Base-by-base conservation (phyloP, 2,329 filamentous ascomycete genomes). In the Cladosporium sp. region DNA sequence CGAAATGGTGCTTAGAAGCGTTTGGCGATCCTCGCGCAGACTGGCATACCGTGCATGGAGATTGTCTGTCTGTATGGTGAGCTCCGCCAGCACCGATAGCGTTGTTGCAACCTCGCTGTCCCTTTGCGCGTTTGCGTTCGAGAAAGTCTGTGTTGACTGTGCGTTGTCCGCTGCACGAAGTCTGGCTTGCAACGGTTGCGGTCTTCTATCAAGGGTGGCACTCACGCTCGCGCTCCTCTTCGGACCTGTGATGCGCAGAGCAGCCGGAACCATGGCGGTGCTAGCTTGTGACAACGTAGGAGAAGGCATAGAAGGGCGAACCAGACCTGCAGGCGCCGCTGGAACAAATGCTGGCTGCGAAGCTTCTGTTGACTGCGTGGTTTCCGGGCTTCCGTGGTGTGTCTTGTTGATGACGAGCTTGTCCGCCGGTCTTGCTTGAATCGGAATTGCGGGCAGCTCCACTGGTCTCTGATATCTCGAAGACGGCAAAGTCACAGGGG, bases 11-110 rank as follows among this genome's bases (percentile, higher is more conserved):
- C 61, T 67, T 3, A 72, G 71, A 46, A 76, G 49, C 57, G 67
- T 70, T 48, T 74, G 73, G 16, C 74, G 71, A 32, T 75, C 74
- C 3, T 68, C 69, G 2, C 74, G 72, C 23, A 76, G 65, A 36
- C 58, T 69, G 18, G 71, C 67, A 58, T 76, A 75, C 57, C 72
- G 67, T 11, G 65, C 61, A 51, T 73, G 69, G 23, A 76, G 63
- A 11, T 69, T 67, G n/a, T 74, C 72, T 16, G 67, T 71, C 62
- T 76, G 70, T 56, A 67, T 63, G 18, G 68, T 67, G 8, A 75
- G 66, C 46, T 67, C 65, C 5, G 58, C 25, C 16, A 71, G 36
- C 26, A 63, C 66, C 36, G 46, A 39, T 21, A 64, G 14, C 11
- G 26, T 30, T 18, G 23, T 56, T 18, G 49, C 60, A 8, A 30